Evolutionary conservation across 768 basidiomycete genomes (phyloP).

Genomic region (Holtermanniella nyarrowii): DNA sequence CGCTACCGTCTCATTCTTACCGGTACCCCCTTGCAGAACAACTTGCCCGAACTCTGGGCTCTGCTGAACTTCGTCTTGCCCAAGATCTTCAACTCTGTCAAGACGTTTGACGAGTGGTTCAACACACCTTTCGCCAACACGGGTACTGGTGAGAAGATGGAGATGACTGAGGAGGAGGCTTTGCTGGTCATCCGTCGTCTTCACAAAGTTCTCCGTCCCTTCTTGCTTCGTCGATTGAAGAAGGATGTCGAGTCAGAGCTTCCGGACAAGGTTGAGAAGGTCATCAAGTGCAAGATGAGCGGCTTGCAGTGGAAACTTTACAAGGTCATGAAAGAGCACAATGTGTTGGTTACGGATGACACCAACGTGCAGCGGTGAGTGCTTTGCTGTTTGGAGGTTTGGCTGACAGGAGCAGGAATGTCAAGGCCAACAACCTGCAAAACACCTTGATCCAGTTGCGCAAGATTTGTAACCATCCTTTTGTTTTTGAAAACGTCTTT

Average conservation of each 20-base stretch:
- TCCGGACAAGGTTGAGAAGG: conserved; percentile 95
- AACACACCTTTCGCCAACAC: conserved; percentile 98
- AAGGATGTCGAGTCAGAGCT: conserved; percentile 93
- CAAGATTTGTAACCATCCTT: conserved; percentile 97
- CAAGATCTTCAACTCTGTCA: conserved; percentile 96
- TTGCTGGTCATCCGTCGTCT: conserved; percentile 90
- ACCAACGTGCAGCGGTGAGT: conserved; percentile 23
- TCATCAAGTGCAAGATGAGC: conserved; percentile 92
- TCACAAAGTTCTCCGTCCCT: conserved; percentile 91
- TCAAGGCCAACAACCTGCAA: conserved; percentile 40
- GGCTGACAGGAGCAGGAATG: neutral
- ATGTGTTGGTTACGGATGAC: conserved; percentile 72
- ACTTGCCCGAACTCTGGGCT: conserved; percentile 45
- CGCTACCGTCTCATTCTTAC: conserved; percentile 88
- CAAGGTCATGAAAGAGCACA: conserved; percentile 96
- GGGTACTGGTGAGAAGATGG: conserved; percentile 89
- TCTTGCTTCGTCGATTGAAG: conserved; percentile 83
- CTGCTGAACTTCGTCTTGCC: conserved; percentile 51
- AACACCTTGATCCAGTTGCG: conserved; percentile 97
- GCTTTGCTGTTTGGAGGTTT: neutral
- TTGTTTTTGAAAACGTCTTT: conserved; percentile 89
- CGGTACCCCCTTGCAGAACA: conserved; percentile 76
- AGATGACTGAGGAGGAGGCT: conserved; percentile 98
- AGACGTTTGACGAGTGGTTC: conserved; percentile 99
- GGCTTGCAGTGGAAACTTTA: conserved; percentile 84